These are phyloP conservation scores for Fusarium pininemorale DNA, from an alignment of 2,329 filamentous ascomycete species.

Conservation along the genomic window DNA sequence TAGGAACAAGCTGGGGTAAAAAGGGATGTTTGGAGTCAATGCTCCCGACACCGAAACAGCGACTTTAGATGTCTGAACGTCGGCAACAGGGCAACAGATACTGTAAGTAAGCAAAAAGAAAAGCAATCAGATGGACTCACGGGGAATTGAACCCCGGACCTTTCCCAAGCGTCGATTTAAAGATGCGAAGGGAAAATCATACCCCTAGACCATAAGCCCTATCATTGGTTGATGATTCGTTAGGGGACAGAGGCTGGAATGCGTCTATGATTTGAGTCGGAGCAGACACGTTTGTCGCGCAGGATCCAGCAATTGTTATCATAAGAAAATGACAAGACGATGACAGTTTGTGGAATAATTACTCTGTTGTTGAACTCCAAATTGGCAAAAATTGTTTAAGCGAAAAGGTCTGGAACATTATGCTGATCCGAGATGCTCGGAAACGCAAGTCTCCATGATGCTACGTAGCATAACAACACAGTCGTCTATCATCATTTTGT, in stretches of 20 bases:
- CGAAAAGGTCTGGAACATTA: background rate
- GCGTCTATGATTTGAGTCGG: background rate
- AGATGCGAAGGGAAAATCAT: conserved; percentile 30
- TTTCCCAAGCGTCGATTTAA: conserved; percentile 11
- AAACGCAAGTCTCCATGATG: background rate
- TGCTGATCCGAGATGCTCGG: too few relatives aligned
- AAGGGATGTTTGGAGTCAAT: background rate
- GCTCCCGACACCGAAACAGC: accelerated
- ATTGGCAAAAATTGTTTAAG: background rate
- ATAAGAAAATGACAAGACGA: background rate
- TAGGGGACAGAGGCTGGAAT: accelerated
- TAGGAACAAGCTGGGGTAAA: background rate
- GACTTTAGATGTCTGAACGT: background rate
- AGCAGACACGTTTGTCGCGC: background rate
- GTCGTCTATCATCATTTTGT: background rate
- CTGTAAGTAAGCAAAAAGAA: background rate
- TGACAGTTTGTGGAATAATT: background rate
- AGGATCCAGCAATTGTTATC: background rate
- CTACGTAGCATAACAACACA: background rate
- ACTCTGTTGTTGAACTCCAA: accelerated
- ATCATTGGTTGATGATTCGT: background rate
- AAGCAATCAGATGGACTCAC: conserved; percentile 14
- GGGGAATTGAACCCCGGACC: conserved; percentile 30
- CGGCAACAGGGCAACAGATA: background rate
- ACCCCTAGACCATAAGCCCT: conserved; percentile 32